Base-by-base conservation (phyloP, 768 basidiomycete genomes). In the Kwoniella pini region DNA sequence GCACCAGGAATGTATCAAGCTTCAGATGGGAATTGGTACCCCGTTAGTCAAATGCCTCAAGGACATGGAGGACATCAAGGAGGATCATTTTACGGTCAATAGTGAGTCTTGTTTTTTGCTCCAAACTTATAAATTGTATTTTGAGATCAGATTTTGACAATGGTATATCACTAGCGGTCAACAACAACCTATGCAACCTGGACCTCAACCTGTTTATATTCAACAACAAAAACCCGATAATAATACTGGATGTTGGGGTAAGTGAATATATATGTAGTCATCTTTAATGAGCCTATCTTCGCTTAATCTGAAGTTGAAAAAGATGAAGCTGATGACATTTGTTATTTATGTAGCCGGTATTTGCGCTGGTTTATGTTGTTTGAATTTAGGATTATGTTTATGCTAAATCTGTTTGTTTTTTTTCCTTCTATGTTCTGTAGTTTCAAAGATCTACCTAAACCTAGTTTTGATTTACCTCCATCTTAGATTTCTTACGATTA, bases 21-120 rank as follows among this genome's bases (percentile, higher is more conserved):
- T 11, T 62, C 58, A 13, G 70, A 71, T 54, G 70, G 70, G 3
- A 62, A 72, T 26, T 69, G 64, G 64, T 69, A 72, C 39, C 68
- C 67, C n/a, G 55, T 61, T 26, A 43, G 51, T 22, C 30, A 36
- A 33, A 60, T 60, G 59, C 55, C 55, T 36, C 57, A 59, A 40
- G 39, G 38, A 49, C 42, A 52, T 38, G 33, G 33, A 36, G 33
- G 33, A 7, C 43, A 48, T 17, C 51, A 52, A 6, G 22, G 42
- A 13, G 59, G 50, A 15, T 19, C 17, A n/a, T 48, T 42, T 7
- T 50, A 48, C 22, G 51, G 59, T 2, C 42, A 42, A 39, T 45
- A 45, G 40, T 56, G 43, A 56, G 48, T 50, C 10, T 24, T 6
- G 17, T 19, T 13, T 19, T 7, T 46, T 6, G 10, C 12, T 5